phyloP scores from a whole-genome alignment of 2,329 filamentous ascomycete species.

The Alternaria dauci region DNA sequence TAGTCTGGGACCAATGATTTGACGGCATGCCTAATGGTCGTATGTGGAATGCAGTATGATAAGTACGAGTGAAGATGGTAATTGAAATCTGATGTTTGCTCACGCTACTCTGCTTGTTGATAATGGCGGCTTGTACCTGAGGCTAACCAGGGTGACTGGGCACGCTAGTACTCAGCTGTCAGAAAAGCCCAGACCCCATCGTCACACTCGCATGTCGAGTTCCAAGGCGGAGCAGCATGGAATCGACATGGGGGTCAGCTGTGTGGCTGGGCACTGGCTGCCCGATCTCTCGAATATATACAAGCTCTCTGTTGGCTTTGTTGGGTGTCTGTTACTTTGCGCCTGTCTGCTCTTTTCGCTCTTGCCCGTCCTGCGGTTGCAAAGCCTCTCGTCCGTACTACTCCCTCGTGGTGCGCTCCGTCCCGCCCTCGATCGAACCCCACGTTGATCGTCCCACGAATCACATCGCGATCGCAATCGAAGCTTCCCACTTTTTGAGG shows the following conservation, averaged over 20 bases:
- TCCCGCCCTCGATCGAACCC: slow-evolving; percentile 25
- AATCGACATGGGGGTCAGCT: slow-evolving; percentile 37
- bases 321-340: slow-evolving; percentile 28
- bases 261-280: slow-evolving; percentile 44
- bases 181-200: slow-evolving; percentile 24
- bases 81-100: slow-evolving; percentile 13
- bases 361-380: slow-evolving; percentile 4
- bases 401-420: slow-evolving; percentile 17
- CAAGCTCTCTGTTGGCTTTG: slow-evolving; percentile 26
- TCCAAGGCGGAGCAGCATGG: slow-evolving; percentile 39
- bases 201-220: slow-evolving; percentile 30
- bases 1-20: slow-evolving; percentile 27
- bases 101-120: slow-evolving; percentile 17
- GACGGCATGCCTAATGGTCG: slow-evolving; percentile 25
- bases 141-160: slow-evolving; percentile 24
- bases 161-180: slow-evolving; percentile 24
- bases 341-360: slow-evolving; percentile 7
- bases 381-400: not conserved
- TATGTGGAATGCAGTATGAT: slow-evolving; percentile 30
- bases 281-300: slow-evolving; percentile 30
- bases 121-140: slow-evolving; percentile 29
- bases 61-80: slow-evolving; percentile 35
- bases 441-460: slow-evolving; percentile 44
- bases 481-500: slow-evolving; percentile 13
- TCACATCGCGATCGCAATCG: slow-evolving; percentile 44